Evolutionary conservation across 495 filamentous ascomycete species (phyloP).

Genomic region (Hypoxylon cercidicola): DNA sequence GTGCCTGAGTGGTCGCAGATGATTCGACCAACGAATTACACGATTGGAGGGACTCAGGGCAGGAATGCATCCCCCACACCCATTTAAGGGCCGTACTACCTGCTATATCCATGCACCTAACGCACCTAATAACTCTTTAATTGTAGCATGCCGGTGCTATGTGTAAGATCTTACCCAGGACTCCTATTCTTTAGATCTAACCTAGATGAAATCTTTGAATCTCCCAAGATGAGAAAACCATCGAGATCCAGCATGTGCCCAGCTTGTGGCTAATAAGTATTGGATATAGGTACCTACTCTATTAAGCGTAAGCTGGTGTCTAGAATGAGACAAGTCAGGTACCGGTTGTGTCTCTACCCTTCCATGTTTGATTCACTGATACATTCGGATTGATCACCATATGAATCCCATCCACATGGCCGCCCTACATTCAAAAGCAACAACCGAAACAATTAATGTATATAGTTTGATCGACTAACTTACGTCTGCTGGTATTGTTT

Average conservation of each 20-base stretch:
- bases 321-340: not conserved
- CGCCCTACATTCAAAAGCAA: conserved; percentile 4
- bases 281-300: too few relatives aligned
- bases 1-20: conserved; percentile 9
- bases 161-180: conserved; percentile 25
- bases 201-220: too few relatives aligned
- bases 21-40: conserved; percentile 8
- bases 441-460: conserved; percentile 9
- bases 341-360: not conserved
- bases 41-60: conserved; percentile 9
- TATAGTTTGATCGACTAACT: conserved; percentile 2
- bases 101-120: too few relatives aligned
- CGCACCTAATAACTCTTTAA: too few relatives aligned
- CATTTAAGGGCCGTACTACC: not conserved
- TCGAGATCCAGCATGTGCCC: conserved; percentile 4
- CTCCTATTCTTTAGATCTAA: too few relatives aligned
- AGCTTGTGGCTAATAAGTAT: conserved; percentile 4
- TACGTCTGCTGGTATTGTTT: too few relatives aligned
- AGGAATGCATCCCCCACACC: conserved; percentile 30
- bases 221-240: too few relatives aligned
- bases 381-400: conserved; percentile 12
- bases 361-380: conserved; percentile 2
- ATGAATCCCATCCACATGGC: conserved; percentile 1
- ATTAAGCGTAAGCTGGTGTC: too few relatives aligned
- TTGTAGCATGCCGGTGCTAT: conserved; percentile 3